Base-by-base conservation (phyloP, 371 early-diverging fungal genomes). In the Haplosporangium sp. region DNA sequence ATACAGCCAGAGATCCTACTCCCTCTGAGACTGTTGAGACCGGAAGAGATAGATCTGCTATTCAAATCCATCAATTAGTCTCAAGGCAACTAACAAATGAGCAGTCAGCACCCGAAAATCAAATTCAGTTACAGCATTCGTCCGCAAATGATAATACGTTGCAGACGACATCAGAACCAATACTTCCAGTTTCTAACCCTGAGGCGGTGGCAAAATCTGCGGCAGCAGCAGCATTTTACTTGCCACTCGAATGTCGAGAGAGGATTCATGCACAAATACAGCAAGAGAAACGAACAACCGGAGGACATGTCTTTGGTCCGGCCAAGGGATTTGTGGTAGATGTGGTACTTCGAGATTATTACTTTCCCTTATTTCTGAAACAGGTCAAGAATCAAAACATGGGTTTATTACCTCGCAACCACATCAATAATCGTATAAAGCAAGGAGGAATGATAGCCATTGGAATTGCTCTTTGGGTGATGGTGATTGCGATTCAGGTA, bases 261-360 rank as follows among this genome's bases (percentile, higher is more conserved):
- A 67, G 79, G 0, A 79, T 79, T 39, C 79, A 79, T 13, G 61
- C 64, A 17, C 74, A 79, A 17, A 71, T 79, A 7, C 71, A 67
- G 45, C 71, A 79, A 20, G 73, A 79, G 47, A 66, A 67, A 1
- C 74, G 73, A 0, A 73, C 64, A 1, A 67, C 69, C 19, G 70
- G 70, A 0, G 58, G 71, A 2, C 63, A 74, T 34, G 38, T 79
- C 27, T 79, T 71, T 59, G 79, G 79, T 19, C 71, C 74, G 1
- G 79, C 79, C 2, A 79, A 79, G 35, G 69, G 68, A 9, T 79
- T 79, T 58, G 79, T 79, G 20, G 42, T 68, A 57, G 79, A 79
- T 15, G 68, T 79, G 3, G 79, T 79, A 4, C 71, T 79, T 44
- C 71, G 65, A 35, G 79, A 79, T 19, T 65, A 74, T 13, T 74